Evolutionary conservation across 768 basidiomycete species (phyloP).

Genomic region (Boletus reticulatus): DNA sequence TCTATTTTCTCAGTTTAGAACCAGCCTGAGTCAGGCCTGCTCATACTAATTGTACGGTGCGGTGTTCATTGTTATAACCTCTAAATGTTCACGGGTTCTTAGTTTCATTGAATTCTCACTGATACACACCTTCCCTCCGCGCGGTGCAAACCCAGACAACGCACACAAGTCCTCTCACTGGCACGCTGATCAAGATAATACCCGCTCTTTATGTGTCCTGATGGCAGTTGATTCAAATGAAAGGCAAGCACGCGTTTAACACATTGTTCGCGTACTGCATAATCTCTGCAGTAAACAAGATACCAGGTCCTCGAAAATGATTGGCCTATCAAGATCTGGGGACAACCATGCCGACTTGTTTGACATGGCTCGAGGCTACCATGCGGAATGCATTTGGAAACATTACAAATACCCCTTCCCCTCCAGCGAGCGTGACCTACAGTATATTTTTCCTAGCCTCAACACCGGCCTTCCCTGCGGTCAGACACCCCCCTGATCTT

Average conservation of each 20-base stretch:
- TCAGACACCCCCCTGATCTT: not conserved
- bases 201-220: not conserved
- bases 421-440: not conserved
- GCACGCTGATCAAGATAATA: too few relatives aligned
- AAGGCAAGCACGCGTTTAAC: slow-evolving; percentile 5
- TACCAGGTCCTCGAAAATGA: not conserved
- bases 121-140: too few relatives aligned
- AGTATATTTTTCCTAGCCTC: not conserved
- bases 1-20: not conserved
- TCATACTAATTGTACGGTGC: too few relatives aligned
- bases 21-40: not conserved
- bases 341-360: not conserved
- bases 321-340: too few relatives aligned
- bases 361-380: not conserved
- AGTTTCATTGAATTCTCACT: too few relatives aligned
- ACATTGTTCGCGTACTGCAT: slow-evolving; percentile 3
- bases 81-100: too few relatives aligned
- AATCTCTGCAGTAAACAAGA: not conserved
- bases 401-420: not conserved
- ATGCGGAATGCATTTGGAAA: not conserved
- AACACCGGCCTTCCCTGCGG: not conserved
- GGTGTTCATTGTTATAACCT: too few relatives aligned
- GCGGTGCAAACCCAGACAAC: too few relatives aligned
- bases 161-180: too few relatives aligned
- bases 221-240: not conserved